Conservation (phyloP, 2,329 filamentous ascomycete genomes). For the Stachybotrys chartarum region DNA sequence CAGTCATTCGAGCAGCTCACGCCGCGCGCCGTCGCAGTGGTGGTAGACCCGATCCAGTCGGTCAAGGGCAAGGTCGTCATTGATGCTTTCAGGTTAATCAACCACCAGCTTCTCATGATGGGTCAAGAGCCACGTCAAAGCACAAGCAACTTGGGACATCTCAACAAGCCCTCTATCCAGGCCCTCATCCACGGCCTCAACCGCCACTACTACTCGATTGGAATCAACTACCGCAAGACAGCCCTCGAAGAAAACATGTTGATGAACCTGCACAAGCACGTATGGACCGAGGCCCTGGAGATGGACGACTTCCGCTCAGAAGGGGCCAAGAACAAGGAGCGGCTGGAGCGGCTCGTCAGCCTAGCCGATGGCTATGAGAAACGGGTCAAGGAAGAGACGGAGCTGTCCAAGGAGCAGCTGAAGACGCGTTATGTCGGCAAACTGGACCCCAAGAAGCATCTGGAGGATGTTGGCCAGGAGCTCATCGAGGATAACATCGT, state of each 20-base stretch:
- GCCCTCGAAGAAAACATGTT: constrained; percentile 98
- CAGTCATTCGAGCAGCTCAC: constrained; percentile 99
- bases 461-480: constrained; percentile 92
- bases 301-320: constrained; percentile 94
- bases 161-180: constrained; percentile 99
- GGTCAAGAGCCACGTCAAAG: constrained; percentile 96
- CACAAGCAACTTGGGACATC: constrained; percentile 92
- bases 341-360: constrained; percentile 78
- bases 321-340: constrained; percentile 77
- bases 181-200: constrained; percentile 97
- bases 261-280: constrained; percentile 99
- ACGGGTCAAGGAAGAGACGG: constrained; percentile 96
- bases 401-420: constrained; percentile 92
- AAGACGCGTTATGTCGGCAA: constrained; percentile 99
- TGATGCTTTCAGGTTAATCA: constrained; percentile 96
- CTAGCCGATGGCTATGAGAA: constrained; percentile 97
- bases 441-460: constrained; percentile 97
- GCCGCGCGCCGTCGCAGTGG: constrained; percentile 91
- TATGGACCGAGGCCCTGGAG: constrained; percentile 95
- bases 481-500: constrained; percentile 99
- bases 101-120: constrained; percentile 95
- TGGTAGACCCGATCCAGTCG: constrained; percentile 97
- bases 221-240: constrained; percentile 96
- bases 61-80: constrained; percentile 99
- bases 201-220: constrained; percentile 98